Conservation (phyloP, 768 basidiomycete species). For the Russula sp. region DNA sequence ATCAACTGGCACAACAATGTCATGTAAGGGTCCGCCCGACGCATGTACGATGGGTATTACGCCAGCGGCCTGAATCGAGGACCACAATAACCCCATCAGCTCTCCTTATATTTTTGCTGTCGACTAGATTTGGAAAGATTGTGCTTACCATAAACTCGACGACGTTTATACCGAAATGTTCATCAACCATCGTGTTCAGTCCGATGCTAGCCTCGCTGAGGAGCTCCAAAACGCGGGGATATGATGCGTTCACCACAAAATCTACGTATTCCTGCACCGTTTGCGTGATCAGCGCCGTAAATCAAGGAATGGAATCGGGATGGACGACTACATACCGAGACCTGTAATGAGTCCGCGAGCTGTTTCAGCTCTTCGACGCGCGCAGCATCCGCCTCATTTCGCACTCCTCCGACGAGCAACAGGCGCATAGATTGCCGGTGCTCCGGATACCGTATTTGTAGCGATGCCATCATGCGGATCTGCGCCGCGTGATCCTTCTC, state of each 20-base stretch:
- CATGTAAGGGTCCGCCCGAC: slow-evolving; percentile 86
- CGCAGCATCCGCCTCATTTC: slow-evolving; percentile 71
- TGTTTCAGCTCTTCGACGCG: slow-evolving; percentile 61
- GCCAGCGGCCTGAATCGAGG: slow-evolving; percentile 72
- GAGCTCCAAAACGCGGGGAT: slow-evolving; percentile 63
- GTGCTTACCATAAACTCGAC: slow-evolving; percentile 90
- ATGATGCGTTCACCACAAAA: slow-evolving; percentile 83
- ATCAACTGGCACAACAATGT: slow-evolving; percentile 82
- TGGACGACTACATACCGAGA: slow-evolving; percentile 48
- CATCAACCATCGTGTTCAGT: slow-evolving; percentile 95
- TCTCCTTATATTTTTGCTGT: neutral
- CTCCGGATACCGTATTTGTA: slow-evolving; percentile 60
- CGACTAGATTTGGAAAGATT: slow-evolving; percentile 2
- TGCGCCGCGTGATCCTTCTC: slow-evolving; percentile 93
- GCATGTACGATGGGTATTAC: slow-evolving; percentile 90
- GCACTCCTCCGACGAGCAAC: slow-evolving; percentile 78
- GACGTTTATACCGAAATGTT: slow-evolving; percentile 97
- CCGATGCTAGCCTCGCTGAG: slow-evolving; percentile 78
- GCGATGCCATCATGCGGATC: slow-evolving; percentile 59
- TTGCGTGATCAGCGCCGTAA: neutral
- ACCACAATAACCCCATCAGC: neutral
- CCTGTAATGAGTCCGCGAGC: slow-evolving; percentile 58
- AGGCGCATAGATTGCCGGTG: slow-evolving; percentile 47
- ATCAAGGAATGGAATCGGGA: slow-evolving; percentile 13
- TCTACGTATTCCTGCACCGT: slow-evolving; percentile 57